A percentile compares a stretch with the other conserved stretches of the same genome.
Evolutionary conservation across 805 yeast species (phyloP).

Genomic region (Wickerhamiella australiensis): DNA sequence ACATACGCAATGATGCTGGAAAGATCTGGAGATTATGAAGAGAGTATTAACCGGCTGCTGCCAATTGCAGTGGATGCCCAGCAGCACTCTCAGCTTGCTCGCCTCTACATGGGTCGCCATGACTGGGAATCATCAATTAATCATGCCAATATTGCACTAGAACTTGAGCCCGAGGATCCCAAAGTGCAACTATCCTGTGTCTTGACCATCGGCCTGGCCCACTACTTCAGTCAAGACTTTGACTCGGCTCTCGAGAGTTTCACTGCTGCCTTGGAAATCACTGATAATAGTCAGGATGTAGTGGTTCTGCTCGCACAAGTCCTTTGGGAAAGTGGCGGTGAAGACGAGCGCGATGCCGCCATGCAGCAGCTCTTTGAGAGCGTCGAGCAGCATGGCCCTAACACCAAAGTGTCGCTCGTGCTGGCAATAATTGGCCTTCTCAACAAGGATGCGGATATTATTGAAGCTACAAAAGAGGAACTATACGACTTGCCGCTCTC

Average conservation of each 20-base stretch:
- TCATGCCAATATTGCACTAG: constrained; percentile 44
- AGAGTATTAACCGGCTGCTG: constrained; percentile 31
- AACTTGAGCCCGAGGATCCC: constrained; percentile 32
- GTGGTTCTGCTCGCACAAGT: constrained; percentile 68
- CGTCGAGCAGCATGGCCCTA: constrained; percentile 52
- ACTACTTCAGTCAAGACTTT: constrained; percentile 51
- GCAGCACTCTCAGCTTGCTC: constrained; percentile 40
- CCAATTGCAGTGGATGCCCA: neutral
- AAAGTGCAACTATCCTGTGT: constrained; percentile 37
- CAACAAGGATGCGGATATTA: constrained; percentile 42
- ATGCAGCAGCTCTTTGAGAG: constrained; percentile 64
- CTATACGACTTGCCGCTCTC: constrained; percentile 39
- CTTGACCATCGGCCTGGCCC: constrained; percentile 58
- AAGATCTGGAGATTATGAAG: constrained; percentile 49
- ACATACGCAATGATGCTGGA: constrained; percentile 37
- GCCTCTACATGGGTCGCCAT: constrained; percentile 52
- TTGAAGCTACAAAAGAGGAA: constrained; percentile 55
- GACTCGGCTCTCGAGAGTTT: constrained; percentile 58
- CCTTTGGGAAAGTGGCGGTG: constrained; percentile 59
- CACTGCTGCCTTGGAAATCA: constrained; percentile 43
- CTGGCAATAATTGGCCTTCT: constrained; percentile 72
- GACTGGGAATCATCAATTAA: constrained; percentile 50
- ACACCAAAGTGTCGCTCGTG: constrained; percentile 54
- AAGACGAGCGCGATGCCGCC: constrained; percentile 73
- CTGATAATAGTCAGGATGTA: constrained; percentile 51